A percentile compares a stretch with the other conserved stretches of the same genome.
Evolutionary conservation across 1,284 basidiomycete genomes (phyloP).

Genomic region (Neolentinus lepideus): DNA sequence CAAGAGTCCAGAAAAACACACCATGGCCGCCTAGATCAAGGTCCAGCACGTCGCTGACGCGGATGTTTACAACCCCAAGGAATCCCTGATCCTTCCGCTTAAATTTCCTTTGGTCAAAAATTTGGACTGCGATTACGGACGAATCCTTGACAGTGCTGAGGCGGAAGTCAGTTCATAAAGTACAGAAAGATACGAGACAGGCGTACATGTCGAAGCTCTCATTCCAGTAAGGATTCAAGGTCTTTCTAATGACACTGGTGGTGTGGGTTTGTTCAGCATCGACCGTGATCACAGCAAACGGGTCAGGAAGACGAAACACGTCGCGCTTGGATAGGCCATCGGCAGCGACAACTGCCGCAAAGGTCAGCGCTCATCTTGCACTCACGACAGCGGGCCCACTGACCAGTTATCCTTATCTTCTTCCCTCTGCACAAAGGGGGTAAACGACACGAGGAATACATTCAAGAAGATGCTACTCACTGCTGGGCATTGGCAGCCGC

Average conservation of each 20-base stretch:
- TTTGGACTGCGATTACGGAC: conserved; percentile 91
- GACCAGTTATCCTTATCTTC: conserved; percentile 32
- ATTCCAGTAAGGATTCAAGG: conserved; percentile 90
- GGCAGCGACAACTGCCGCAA: conserved; percentile 72
- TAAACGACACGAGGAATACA: not conserved
- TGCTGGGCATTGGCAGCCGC: not conserved
- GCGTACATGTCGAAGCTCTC: conserved; percentile 88
- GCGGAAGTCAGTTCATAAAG: conserved; percentile 3
- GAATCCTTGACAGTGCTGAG: conserved; percentile 79
- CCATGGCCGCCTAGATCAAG: conserved; percentile 77
- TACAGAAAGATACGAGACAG: not conserved
- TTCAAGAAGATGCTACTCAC: not conserved
- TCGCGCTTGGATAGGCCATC: conserved; percentile 87
- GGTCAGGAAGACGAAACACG: conserved; percentile 88
- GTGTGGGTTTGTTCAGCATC: conserved; percentile 95
- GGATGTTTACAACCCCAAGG: conserved; percentile 86
- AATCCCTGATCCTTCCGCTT: conserved; percentile 95
- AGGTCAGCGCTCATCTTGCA: not conserved
- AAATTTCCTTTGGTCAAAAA: conserved; percentile 98
- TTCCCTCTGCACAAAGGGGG: conserved; percentile 17
- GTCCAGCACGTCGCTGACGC: conserved; percentile 76
- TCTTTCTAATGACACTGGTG: conserved; percentile 79
- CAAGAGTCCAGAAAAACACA: conserved; percentile 25
- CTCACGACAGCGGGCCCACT: conserved; percentile 4
- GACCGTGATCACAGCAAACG: conserved; percentile 94